Evolutionary conservation across 306 rosid genomes (phyloP), one percentile per base, ranked within the genome.

Genomic region (Medicago lupulina): DNA sequence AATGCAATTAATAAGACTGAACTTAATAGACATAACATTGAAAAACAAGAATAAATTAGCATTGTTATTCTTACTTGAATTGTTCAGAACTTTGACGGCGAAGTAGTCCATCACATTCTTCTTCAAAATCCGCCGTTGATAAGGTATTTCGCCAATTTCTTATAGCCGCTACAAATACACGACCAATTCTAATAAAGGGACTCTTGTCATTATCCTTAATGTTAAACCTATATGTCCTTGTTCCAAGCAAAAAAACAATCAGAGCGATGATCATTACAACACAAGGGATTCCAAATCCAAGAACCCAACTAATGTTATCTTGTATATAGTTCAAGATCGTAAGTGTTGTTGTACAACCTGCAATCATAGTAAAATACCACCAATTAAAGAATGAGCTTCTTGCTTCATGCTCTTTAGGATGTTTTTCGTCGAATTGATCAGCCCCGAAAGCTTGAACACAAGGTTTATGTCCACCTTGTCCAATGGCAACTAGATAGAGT

Each of bases 301-400:
- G 10, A 51, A 16, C 58, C 58, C 58, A 51, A 51, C 58, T 16
- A 16, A 1, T 1, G 21, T 51, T 51, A 51, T 51, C 58, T 51
- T 51, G 58, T 6, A 51, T 7, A 16, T 51, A 51, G 11, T 2
- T 51, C 58, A 43, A 73, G 77, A 92, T 13, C 23, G 4, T 3
- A 21, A 81, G 5, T 5, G 93, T 83, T 3, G 9, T 9, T 18
- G 80, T 8, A 38, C 64, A 7, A 36, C 90, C 93, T 6, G 69
- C 69, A 67, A 79, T 66, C 17, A 88, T 10, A 3, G 89, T 64
- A 21, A 89, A 88, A 83, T 81, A 89, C 97, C 97, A 89, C 97
- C 96, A 92, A 65, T 89, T 92, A 76, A 92, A 92, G 83, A 92
- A 92, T 17, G 97, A 83, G 89, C 93, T 81, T 86, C 89, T 86